phyloP scores from a whole-genome alignment of 129 eudicot genomes.

The Sambucus nigra region DNA sequence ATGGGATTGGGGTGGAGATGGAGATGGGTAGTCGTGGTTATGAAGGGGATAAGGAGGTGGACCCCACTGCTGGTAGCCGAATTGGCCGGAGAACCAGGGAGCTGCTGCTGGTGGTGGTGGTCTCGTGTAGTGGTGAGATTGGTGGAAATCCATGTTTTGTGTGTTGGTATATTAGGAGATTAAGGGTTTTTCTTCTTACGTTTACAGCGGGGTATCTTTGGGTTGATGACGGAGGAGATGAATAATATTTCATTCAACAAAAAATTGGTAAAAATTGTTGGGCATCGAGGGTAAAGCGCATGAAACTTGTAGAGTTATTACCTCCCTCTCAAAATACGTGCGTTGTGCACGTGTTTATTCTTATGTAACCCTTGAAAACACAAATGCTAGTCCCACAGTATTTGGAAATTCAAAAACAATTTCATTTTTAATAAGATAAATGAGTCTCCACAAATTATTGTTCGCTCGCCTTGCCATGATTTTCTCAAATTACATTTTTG shows the following conservation, averaged over 20 bases:
- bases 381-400: too few relatives aligned
- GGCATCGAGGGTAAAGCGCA: too few relatives aligned
- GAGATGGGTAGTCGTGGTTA: conserved; percentile 33
- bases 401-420: too few relatives aligned
- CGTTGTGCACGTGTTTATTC: too few relatives aligned
- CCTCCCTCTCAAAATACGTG: too few relatives aligned
- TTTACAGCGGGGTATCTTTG: not conserved
- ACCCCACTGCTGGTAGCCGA: conserved; percentile 28
- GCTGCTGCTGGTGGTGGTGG: conserved; percentile 58
- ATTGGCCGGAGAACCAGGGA: conserved; percentile 48
- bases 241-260: not conserved
- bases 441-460: too few relatives aligned
- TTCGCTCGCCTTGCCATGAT: too few relatives aligned
- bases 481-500: too few relatives aligned
- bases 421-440: too few relatives aligned
- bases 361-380: too few relatives aligned
- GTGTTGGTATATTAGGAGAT: conserved; percentile 20
- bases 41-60: conserved; percentile 34
- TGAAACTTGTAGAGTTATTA: too few relatives aligned
- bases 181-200: conserved; percentile 15
- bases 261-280: too few relatives aligned
- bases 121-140: conserved; percentile 38
- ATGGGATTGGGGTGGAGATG: conserved; percentile 36
- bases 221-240: conserved; percentile 1
- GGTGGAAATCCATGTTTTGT: conserved; percentile 48